Conservation (phyloP, 305 asterid genomes). For the Nicotiana rustica region DNA sequence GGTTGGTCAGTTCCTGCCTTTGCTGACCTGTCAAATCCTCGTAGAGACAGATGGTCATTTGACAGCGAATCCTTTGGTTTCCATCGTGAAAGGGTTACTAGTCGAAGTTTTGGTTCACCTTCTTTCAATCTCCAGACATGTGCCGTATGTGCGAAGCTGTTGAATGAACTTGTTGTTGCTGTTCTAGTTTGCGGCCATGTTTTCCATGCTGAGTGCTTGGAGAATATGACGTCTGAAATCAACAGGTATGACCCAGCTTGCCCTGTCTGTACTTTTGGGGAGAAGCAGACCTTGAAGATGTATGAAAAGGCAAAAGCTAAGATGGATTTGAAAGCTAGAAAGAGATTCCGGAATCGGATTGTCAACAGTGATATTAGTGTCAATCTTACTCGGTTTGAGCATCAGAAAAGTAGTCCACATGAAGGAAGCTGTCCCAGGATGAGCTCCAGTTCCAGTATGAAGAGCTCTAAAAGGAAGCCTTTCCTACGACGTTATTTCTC, state of each 20-base stretch:
- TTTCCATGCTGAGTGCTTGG: constrained; percentile 95
- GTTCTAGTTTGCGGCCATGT: constrained; percentile 88
- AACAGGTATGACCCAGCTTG: constrained; percentile 87
- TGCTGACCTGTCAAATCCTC: constrained; percentile 59
- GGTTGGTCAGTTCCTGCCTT: constrained; percentile 80
- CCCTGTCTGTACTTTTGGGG: constrained; percentile 92
- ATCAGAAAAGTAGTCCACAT: constrained; percentile 55
- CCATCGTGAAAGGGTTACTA: constrained; percentile 64
- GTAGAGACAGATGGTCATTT: constrained; percentile 91
- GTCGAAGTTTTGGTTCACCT: constrained; percentile 57
- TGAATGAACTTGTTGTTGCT: constrained; percentile 82
- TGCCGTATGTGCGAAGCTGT: constrained; percentile 81
- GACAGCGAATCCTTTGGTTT: constrained; percentile 82
- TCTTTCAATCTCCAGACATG: constrained; percentile 77
- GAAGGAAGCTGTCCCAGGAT: constrained; percentile 71
- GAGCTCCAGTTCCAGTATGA: constrained; percentile 82
- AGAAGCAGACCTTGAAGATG: constrained; percentile 75
- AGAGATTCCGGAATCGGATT: constrained; percentile 66
- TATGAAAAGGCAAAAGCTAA: constrained; percentile 86
- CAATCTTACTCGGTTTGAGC: constrained; percentile 55
- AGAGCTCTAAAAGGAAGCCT: constrained; percentile 67
- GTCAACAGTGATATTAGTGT: constrained; percentile 65
- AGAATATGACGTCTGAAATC: constrained; percentile 81
- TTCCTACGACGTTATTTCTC: constrained; percentile 84
- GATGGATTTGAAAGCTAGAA: constrained; percentile 68